Evolutionary conservation across 768 basidiomycete genomes (phyloP).

Genomic region (Pleurotus eryngii): DNA sequence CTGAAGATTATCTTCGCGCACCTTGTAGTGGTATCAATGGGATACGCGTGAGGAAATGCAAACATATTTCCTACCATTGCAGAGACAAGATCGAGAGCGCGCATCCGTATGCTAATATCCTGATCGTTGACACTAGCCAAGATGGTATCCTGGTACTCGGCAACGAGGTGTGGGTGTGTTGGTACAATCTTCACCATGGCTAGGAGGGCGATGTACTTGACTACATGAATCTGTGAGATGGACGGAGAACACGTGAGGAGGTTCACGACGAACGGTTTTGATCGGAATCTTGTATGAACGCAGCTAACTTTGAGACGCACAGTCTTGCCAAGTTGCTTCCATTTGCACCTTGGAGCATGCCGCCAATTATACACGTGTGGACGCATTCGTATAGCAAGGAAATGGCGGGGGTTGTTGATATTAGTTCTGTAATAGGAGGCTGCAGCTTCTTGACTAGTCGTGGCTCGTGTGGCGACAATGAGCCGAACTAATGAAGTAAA

Average conservation of each 20-base stretch:
- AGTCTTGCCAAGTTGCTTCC: conserved; percentile 78
- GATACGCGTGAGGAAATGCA: not conserved
- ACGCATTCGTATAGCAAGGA: conserved; percentile 98
- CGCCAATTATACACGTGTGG: conserved; percentile 95
- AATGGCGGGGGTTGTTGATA: conserved; percentile 92
- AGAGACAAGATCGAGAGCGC: conserved; percentile 89
- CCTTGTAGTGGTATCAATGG: conserved; percentile 43
- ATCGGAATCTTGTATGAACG: conserved; percentile 88
- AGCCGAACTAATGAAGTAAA: conserved; percentile 69
- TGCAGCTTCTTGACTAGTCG: conserved; percentile 93
- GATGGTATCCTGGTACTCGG: conserved; percentile 90
- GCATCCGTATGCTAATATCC: conserved; percentile 94
- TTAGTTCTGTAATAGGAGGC: conserved; percentile 91
- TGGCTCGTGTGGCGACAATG: conserved; percentile 86
- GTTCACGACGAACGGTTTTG: conserved; percentile 77
- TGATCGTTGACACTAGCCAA: conserved; percentile 86
- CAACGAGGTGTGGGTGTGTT: conserved; percentile 83
- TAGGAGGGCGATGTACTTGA: conserved; percentile 94
- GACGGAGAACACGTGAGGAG: conserved; percentile 1
- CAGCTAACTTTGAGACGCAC: conserved; percentile 91
- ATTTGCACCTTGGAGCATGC: conserved; percentile 81
- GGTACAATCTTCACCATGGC: conserved; percentile 97
- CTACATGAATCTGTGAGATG: conserved; percentile 37
- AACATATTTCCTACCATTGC: conserved; percentile 66
- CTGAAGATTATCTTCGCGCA: conserved; percentile 79